phyloP scores from a whole-genome alignment of 495 filamentous ascomycete species.

The Penicillium salamii region DNA sequence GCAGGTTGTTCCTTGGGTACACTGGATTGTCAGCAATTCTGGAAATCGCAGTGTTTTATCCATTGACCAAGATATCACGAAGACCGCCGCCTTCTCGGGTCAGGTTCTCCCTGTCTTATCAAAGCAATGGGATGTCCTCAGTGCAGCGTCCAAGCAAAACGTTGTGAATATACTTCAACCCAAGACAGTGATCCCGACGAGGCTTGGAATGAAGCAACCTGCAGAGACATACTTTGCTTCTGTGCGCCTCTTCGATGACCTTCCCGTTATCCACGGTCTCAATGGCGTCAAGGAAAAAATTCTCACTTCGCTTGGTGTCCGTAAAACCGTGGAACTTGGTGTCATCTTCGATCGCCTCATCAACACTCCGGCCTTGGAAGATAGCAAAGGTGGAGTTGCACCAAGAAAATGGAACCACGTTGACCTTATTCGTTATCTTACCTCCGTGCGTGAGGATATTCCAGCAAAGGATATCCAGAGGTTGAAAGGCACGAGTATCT shows the following conservation, averaged over 20 bases:
- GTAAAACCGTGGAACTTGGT: conserved; percentile 83
- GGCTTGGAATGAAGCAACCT: conserved; percentile 83
- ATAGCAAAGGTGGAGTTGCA: conserved; percentile 34
- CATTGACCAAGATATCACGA: conserved; percentile 60
- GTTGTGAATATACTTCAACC: conserved; percentile 59
- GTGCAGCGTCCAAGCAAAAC: conserved; percentile 59
- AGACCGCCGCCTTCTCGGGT: conserved; percentile 69
- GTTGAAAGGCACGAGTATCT: conserved; percentile 73
- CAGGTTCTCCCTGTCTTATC: conserved; percentile 79
- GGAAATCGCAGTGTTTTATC: conserved; percentile 43
- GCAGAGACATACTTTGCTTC: conserved; percentile 86
- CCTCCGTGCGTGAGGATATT: conserved; percentile 87
- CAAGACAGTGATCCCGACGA: conserved; percentile 83
- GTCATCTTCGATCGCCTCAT: conserved; percentile 89
- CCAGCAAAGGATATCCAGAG: conserved; percentile 77
- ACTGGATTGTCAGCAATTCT: conserved; percentile 67
- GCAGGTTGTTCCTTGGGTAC: conserved; percentile 77
- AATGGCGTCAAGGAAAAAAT: conserved; percentile 86
- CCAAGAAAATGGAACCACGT: conserved; percentile 79
- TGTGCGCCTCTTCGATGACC: conserved; percentile 90
- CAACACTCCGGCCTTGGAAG: conserved; percentile 42
- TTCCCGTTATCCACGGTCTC: conserved; percentile 74
- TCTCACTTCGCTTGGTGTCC: conserved; percentile 70
- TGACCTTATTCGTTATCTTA: conserved; percentile 89
- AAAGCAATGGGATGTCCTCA: conserved; percentile 80